Conservation (phyloP, 2,329 filamentous ascomycete genomes). For the Alternaria infectoria region DNA sequence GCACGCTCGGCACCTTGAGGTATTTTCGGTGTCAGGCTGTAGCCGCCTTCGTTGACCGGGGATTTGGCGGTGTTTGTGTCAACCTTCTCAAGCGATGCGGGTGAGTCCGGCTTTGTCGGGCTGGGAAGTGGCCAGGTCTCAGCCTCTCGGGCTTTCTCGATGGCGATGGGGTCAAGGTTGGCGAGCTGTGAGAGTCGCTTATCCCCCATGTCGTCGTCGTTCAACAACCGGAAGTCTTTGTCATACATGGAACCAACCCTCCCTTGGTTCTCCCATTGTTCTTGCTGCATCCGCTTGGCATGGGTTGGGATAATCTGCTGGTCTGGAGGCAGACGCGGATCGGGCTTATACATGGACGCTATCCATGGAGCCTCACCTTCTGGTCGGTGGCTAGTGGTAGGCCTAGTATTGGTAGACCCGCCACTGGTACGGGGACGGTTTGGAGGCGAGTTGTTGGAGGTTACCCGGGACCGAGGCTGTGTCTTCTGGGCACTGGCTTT, state of each 20-base stretch:
- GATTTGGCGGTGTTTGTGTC: conserved; percentile 35
- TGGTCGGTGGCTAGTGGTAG: conserved; percentile 72
- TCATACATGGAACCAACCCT: conserved; percentile 86
- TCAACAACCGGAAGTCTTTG: conserved; percentile 83
- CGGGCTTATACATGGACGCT: conserved; percentile 91
- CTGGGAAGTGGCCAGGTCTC: conserved; percentile 46
- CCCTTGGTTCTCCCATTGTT: conserved; percentile 93
- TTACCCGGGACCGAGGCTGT: conserved; percentile 45
- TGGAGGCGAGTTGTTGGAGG: conserved; percentile 48
- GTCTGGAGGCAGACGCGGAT: conserved; percentile 90
- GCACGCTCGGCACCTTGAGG: conserved; percentile 36
- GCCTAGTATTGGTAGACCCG: conserved; percentile 55
- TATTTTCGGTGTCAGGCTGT: conserved; percentile 57
- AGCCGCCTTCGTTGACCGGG: conserved; percentile 49
- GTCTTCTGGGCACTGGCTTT: conserved; percentile 39
- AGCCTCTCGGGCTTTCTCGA: conserved; percentile 37
- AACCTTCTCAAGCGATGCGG: conserved; percentile 25
- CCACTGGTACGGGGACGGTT: conserved; percentile 68
- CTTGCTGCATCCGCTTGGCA: conserved; percentile 86
- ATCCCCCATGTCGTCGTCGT: conserved; percentile 60
- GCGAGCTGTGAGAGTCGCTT: conserved; percentile 40
- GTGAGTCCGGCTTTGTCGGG: conserved; percentile 32
- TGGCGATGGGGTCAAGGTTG: conserved; percentile 31
- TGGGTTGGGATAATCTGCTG: conserved; percentile 96
- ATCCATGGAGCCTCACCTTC: conserved; percentile 98